A percentile compares a stretch with the other conserved stretches of the same genome.
phyloP scores from a whole-genome alignment of 768 basidiomycete species.

The Vishniacozyma victoriae region DNA sequence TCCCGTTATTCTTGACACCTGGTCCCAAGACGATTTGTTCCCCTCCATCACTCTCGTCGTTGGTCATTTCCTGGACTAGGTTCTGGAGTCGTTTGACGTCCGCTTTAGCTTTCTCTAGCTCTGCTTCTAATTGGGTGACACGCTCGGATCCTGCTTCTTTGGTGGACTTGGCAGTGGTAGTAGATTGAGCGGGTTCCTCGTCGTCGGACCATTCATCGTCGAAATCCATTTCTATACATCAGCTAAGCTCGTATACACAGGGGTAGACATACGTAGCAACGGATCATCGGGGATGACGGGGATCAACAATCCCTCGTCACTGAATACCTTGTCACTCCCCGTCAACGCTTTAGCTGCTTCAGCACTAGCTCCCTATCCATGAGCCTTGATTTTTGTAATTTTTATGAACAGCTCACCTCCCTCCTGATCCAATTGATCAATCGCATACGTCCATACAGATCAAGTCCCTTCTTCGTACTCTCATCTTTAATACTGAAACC shows the following conservation, averaged over 20 bases:
- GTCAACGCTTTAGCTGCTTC: constrained; percentile 52
- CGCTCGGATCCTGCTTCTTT: constrained; percentile 30
- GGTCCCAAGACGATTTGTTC: background rate
- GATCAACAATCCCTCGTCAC: constrained; percentile 70
- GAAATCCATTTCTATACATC: constrained; percentile 56
- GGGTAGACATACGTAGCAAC: constrained; percentile 64
- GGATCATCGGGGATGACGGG: constrained; percentile 83
- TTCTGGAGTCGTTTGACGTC: constrained; percentile 45
- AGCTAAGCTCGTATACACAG: background rate
- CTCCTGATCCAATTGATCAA: constrained; percentile 80
- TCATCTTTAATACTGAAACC: constrained; percentile 21
- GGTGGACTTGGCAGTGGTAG: constrained; percentile 8
- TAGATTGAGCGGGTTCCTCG: constrained; percentile 46
- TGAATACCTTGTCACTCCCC: constrained; percentile 61
- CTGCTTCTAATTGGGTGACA: constrained; percentile 59
- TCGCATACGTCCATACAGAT: constrained; percentile 71
- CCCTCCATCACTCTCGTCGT: constrained; percentile 7
- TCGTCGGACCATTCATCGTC: constrained; percentile 61
- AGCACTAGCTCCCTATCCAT: constrained; percentile 56
- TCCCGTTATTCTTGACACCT: constrained; percentile 9
- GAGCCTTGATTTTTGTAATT: too few species aligned
- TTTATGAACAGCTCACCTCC: constrained; percentile 33
- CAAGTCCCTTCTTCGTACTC: constrained; percentile 49
- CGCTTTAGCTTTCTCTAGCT: constrained; percentile 56
- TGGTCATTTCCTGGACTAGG: background rate